Base-by-base conservation (phyloP, 2,329 filamentous ascomycete species). In the Clathrospora elynae region DNA sequence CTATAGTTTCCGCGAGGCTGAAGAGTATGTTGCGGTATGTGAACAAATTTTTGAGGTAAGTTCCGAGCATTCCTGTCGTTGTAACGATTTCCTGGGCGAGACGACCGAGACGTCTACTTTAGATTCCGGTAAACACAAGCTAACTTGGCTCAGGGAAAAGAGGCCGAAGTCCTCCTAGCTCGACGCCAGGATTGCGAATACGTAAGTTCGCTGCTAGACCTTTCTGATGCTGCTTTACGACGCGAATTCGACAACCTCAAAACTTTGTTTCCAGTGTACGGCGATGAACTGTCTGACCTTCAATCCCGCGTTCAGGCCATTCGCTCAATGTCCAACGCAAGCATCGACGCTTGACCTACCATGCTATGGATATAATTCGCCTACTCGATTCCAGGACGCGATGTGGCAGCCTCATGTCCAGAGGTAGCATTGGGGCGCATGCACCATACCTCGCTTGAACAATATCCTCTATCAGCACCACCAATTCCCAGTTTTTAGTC, bases 1-100 rank as follows among this genome's bases (percentile, higher is more conserved):
- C 6, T 49, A 46, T 32, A 49, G 46, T 19, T 49, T 49, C 20
- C 39, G 31, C 14, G 38, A 42, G 11, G 43, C 39, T 4, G 39
- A 44, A 32, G 7, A 41, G 17, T 46, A 49, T 35, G 34, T 38
- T 11, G 25, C 17, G 5, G 42, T 46, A 10, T 45, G 46, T 25
- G 29, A 42, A 22, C 34, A 46, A 10, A 28, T 49, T 28, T 17
- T 37, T 10, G 28, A 42, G 30, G 46, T 46, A 38, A 19, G 46
- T 32, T 20, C 8, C 30, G 6, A 11, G n/a, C n/a, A n/a, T n/a
- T n/a, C 20, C 10, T 26, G 16, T 31, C 18, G 19, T 11, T 7
- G 2, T 18, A 10, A 23, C 20, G 20, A 23, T 10, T 23, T 23
- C 6, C 20, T 23, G 20, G 6, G 20, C 10, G 6, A 23, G 20